A percentile compares a stretch with the other conserved stretches of the same genome.
Evolutionary conservation across 768 basidiomycete genomes (phyloP).

Genomic region (Cystobasidium ongulense): DNA sequence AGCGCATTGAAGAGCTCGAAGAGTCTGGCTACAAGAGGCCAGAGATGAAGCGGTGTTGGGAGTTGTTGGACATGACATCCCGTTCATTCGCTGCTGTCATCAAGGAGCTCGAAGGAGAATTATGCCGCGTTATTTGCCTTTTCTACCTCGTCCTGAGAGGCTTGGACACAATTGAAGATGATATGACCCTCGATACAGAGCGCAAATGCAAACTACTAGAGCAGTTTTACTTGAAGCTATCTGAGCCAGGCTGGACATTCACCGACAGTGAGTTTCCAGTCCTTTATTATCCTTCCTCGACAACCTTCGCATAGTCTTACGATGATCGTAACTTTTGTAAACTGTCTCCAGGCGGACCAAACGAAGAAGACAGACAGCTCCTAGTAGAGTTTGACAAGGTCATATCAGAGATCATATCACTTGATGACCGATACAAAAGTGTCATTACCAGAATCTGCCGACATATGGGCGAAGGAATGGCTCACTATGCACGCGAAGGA

Average conservation of each 20-base stretch:
- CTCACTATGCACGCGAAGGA: slow-evolving; percentile 77
- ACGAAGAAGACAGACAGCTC: slow-evolving; percentile 79
- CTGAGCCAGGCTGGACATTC: slow-evolving; percentile 79
- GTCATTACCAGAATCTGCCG: slow-evolving; percentile 72
- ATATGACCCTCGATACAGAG: slow-evolving; percentile 85
- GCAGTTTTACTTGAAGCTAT: slow-evolving; percentile 67
- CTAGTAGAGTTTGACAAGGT: slow-evolving; percentile 74
- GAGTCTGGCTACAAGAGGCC: slow-evolving; percentile 79
- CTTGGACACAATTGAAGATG: slow-evolving; percentile 96
- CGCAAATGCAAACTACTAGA: slow-evolving; percentile 79
- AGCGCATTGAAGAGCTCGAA: slow-evolving; percentile 67
- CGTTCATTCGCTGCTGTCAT: slow-evolving; percentile 86
- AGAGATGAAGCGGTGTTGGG: slow-evolving; percentile 83
- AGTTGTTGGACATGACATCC: slow-evolving; percentile 76
- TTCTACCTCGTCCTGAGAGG: slow-evolving; percentile 91
- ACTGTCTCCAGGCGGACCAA: slow-evolving; percentile 54
- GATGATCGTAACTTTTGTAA: background rate
- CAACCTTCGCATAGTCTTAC: background rate
- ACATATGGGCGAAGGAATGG: slow-evolving; percentile 94
- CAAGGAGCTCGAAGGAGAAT: slow-evolving; percentile 89
- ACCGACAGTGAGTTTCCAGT: slow-evolving; percentile 48
- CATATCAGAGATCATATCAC: slow-evolving; percentile 65
- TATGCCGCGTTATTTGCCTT: slow-evolving; percentile 82
- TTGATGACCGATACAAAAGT: slow-evolving; percentile 63
- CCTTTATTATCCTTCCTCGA: background rate